A percentile compares a stretch with the other conserved stretches of the same genome.
Conservation (phyloP, 805 yeast species). For the Sugiyamaella smithiae region DNA sequence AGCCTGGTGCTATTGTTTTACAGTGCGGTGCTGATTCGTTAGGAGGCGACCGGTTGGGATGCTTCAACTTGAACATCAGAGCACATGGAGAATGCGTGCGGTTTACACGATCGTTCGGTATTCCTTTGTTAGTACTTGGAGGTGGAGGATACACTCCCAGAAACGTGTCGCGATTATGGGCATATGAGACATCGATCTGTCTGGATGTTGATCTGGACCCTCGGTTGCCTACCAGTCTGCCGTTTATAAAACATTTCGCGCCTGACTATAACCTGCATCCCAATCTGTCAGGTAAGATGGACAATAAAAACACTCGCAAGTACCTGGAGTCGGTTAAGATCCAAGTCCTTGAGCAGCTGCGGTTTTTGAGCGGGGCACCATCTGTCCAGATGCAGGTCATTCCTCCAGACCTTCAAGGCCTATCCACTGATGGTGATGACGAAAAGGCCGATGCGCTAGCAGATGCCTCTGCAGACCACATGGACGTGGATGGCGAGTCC, state of each 20-base stretch:
- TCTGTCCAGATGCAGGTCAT: slow-evolving; percentile 88
- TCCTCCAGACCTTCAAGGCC: slow-evolving; percentile 61
- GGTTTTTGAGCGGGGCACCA: slow-evolving; percentile 87
- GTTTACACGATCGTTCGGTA: slow-evolving; percentile 77
- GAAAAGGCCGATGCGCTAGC: slow-evolving; percentile 33
- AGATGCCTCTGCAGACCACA: slow-evolving; percentile 22
- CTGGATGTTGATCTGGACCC: slow-evolving; percentile 73
- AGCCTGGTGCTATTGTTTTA: slow-evolving; percentile 93
- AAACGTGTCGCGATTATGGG: slow-evolving; percentile 94
- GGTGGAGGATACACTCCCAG: slow-evolving; percentile 99
- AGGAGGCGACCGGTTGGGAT: slow-evolving; percentile 93
- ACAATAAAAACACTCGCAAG: slow-evolving; percentile 79
- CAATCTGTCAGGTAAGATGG: slow-evolving; percentile 69
- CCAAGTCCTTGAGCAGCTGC: slow-evolving; percentile 73
- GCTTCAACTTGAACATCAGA: slow-evolving; percentile 86
- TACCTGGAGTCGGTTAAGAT: slow-evolving; percentile 76
- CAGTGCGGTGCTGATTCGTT: slow-evolving; percentile 99
- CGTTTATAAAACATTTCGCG: slow-evolving; percentile 78
- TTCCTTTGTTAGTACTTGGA: slow-evolving; percentile 91
- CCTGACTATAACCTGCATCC: slow-evolving; percentile 93
- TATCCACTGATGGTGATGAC: slow-evolving; percentile 37
- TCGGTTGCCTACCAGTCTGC: slow-evolving; percentile 70
- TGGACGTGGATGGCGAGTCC: slow-evolving; percentile 9
- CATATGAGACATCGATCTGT: slow-evolving; percentile 85
- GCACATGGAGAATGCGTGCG: slow-evolving; percentile 97